Conservation (phyloP, 2,329 filamentous ascomycete genomes). For the Canariomyces notabilis region DNA sequence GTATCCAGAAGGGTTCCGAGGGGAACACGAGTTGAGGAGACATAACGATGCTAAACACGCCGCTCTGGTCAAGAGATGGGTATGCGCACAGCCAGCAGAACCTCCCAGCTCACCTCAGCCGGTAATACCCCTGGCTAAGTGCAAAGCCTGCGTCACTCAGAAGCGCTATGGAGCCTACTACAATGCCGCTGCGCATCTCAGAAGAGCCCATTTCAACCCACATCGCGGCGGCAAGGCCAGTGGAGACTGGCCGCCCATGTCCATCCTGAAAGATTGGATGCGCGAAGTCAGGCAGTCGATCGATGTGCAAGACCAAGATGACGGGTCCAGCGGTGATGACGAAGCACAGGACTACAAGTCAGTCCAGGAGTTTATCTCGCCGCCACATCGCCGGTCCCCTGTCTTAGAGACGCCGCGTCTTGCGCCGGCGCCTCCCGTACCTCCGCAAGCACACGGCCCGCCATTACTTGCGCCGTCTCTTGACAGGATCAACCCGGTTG, state of each 20-base stretch:
- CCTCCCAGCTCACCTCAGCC: constrained; percentile 40
- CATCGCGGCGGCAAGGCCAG: constrained; percentile 52
- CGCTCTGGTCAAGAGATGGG: constrained; percentile 50
- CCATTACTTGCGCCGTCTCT: constrained; percentile 23
- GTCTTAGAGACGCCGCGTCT: constrained; percentile 26
- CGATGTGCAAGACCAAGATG: constrained; percentile 41
- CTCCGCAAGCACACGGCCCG: constrained; percentile 18
- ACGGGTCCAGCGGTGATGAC: constrained; percentile 50
- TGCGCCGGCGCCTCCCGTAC: constrained; percentile 26
- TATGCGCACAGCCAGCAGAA: constrained; percentile 48
- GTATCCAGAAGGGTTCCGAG: constrained; percentile 80
- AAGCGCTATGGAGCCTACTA: constrained; percentile 57
- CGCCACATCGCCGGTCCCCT: constrained; percentile 25
- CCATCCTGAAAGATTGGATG: constrained; percentile 56
- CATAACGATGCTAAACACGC: constrained; percentile 59
- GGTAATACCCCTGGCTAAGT: constrained; percentile 48
- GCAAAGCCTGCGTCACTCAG: constrained; percentile 52
- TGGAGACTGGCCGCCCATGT: constrained; percentile 56
- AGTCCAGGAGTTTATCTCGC: constrained; percentile 24
- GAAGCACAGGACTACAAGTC: constrained; percentile 35
- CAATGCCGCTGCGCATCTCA: constrained; percentile 54
- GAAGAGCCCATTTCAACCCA: constrained; percentile 53
- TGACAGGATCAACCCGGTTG: constrained; percentile 16
- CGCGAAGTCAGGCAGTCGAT: constrained; percentile 50
- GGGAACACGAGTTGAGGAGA: constrained; percentile 77